These are phyloP conservation scores for Metarhizium brunneum DNA, from an alignment of 2,329 filamentous ascomycete genomes.

Conservation along the genomic window DNA sequence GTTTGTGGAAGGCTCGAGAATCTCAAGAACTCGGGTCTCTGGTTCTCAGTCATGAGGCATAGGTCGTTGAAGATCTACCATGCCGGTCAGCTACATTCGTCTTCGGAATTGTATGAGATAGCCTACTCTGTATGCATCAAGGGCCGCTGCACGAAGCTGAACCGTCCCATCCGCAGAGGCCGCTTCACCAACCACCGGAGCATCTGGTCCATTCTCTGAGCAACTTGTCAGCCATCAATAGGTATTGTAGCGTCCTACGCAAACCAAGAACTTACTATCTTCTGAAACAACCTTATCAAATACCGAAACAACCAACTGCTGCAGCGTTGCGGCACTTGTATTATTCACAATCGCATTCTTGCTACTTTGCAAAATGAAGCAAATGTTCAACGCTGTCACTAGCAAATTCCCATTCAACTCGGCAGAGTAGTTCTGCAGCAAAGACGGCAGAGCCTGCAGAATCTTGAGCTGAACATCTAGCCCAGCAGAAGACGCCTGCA, in stretches of 20 bases:
- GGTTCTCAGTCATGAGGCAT: slow-evolving; percentile 76
- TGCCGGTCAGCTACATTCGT: slow-evolving; percentile 6
- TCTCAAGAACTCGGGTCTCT: slow-evolving; percentile 71
- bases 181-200: slow-evolving; percentile 56
- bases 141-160: slow-evolving; percentile 62
- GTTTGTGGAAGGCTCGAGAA: slow-evolving; percentile 71
- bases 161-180: slow-evolving; percentile 55
- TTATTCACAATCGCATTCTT: slow-evolving; percentile 93
- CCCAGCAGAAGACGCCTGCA: slow-evolving; percentile 70
- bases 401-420: slow-evolving; percentile 76
- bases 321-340: slow-evolving; percentile 90
- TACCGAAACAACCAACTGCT: slow-evolving; percentile 84
- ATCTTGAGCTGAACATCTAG: slow-evolving; percentile 95
- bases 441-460: slow-evolving; percentile 77
- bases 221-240: not conserved
- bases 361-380: slow-evolving; percentile 80
- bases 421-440: slow-evolving; percentile 81
- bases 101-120: not conserved
- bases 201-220: slow-evolving; percentile 36
- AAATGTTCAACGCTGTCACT: slow-evolving; percentile 77
- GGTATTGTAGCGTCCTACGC: too few relatives aligned
- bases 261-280: slow-evolving; percentile 50
- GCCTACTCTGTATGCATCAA: slow-evolving; percentile 71
- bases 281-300: slow-evolving; percentile 85
- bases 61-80: slow-evolving; percentile 77